A percentile compares a stretch with the other conserved stretches of the same genome.
These are phyloP conservation scores for Cladophialophora exuberans DNA, from an alignment of 2,329 filamentous ascomycete genomes.

Conservation along the genomic window DNA sequence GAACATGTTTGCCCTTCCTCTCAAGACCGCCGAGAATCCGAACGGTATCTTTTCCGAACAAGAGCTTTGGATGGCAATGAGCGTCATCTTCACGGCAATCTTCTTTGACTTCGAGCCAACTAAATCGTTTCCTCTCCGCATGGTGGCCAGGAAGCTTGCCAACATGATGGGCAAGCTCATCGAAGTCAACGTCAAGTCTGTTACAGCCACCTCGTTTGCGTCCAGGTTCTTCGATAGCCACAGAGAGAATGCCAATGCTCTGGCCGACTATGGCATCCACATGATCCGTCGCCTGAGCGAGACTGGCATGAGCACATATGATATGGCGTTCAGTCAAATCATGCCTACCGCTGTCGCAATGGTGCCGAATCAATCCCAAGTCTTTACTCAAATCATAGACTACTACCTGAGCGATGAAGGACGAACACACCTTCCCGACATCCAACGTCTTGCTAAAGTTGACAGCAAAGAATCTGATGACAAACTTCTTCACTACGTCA, in stretches of 20 bases:
- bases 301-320: slow-evolving; percentile 62
- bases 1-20: slow-evolving; percentile 57
- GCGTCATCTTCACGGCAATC: slow-evolving; percentile 67
- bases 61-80: slow-evolving; percentile 63
- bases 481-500: slow-evolving; percentile 68
- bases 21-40: slow-evolving; percentile 57
- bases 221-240: slow-evolving; percentile 54
- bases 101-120: slow-evolving; percentile 69
- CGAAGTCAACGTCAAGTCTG: slow-evolving; percentile 67
- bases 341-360: slow-evolving; percentile 68
- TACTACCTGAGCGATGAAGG: slow-evolving; percentile 68
- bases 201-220: slow-evolving; percentile 59
- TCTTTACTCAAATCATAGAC: slow-evolving; percentile 74
- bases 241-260: slow-evolving; percentile 55
- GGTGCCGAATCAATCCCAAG: slow-evolving; percentile 71
- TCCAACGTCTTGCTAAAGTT: slow-evolving; percentile 62
- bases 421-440: slow-evolving; percentile 59
- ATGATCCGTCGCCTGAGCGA: slow-evolving; percentile 69
- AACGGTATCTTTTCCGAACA: slow-evolving; percentile 60
- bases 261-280: slow-evolving; percentile 67
- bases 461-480: slow-evolving; percentile 63
- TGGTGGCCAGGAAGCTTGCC: slow-evolving; percentile 61
- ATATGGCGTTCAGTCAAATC: slow-evolving; percentile 73
- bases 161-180: slow-evolving; percentile 64
- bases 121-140: slow-evolving; percentile 67